A percentile compares a stretch with the other conserved stretches of the same genome.
Conservation (phyloP, 805 yeast species). For the Kodamaea neixiangensis region DNA sequence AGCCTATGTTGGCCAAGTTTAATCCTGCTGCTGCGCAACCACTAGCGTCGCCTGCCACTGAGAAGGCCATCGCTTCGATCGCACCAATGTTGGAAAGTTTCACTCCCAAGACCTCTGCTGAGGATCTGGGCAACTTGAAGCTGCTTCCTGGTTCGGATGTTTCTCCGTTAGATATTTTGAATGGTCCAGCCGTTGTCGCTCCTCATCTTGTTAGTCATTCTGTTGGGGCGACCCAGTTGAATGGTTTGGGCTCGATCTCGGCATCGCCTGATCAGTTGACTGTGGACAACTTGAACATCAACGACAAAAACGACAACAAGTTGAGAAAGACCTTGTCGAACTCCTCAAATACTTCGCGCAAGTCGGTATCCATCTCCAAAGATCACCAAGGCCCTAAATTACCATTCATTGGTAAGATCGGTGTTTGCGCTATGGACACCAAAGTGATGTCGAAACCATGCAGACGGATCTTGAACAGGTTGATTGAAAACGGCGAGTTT, state of each 20-base stretch:
- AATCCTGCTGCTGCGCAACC: slow-evolving; percentile 11
- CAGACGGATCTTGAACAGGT: slow-evolving; percentile 80
- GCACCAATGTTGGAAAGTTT: slow-evolving; percentile 78
- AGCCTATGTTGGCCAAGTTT: background rate
- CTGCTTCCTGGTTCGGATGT: background rate
- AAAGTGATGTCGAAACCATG: slow-evolving; percentile 96
- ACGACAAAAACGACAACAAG: slow-evolving; percentile 20
- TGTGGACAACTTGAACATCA: slow-evolving; percentile 16
- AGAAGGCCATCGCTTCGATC: slow-evolving; percentile 71
- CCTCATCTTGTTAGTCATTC: background rate
- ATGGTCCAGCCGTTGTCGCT: background rate
- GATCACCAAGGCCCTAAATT: slow-evolving; percentile 50
- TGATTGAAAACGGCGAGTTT: slow-evolving; percentile 92
- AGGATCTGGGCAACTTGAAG: slow-evolving; percentile 12
- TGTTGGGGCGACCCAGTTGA: background rate
- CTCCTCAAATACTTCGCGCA: slow-evolving; percentile 33
- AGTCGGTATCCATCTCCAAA: slow-evolving; percentile 34
- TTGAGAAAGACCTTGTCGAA: slow-evolving; percentile 40
- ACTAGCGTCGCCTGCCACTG: slow-evolving; percentile 34
- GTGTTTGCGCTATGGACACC: slow-evolving; percentile 98
- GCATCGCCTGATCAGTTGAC: slow-evolving; percentile 16
- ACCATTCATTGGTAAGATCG: slow-evolving; percentile 86
- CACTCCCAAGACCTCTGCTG: slow-evolving; percentile 66
- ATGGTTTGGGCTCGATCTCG: background rate
- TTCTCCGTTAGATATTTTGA: background rate